Base-by-base conservation (phyloP, 2,329 filamentous ascomycete species). In the Venturia oleaginea region DNA sequence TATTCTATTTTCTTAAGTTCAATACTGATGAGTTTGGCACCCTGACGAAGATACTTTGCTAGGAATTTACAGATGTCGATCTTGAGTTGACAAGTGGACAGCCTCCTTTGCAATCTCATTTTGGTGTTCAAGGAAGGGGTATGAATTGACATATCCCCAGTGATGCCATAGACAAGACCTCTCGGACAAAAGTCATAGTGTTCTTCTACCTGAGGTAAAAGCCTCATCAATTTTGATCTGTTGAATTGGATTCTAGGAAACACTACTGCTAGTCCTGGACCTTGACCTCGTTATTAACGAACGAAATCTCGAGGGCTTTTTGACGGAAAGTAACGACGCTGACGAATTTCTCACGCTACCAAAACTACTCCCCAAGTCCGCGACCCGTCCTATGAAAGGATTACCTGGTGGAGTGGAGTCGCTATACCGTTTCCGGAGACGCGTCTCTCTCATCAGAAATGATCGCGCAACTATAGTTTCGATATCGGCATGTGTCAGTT, bases 401-500 rank as follows among this genome's bases (percentile, higher is more conserved):
- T 24, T 10, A 13, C 19, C 38, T 32, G 17, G 15, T 2, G 22
- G 8, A 24, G 27, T 22, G 15, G 40, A 62, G 22, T 62, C 40
- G 37, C 60, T 27, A 48, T 62, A 62, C n/a, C 40, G 38, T 34
- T 48, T 62, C 6, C 60, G 60, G 6, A 62, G 42, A 7, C 40
- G 22, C 0, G 38, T 46, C 27, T 62, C 60, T 48, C 60, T 62
- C 22, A 62, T 37, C 42, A 62, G 15, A 34, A 62, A 62, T 13
- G 60, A 62, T 27, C 60, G 60, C 15, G 60, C 60, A 10, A 62
- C 60, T 8, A 38, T 24, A 43, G 40, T 62, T 22, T 62, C 60
- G 60, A 62, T 62, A 48, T 62, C 60, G 13, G 60, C 60, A 34
- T 62, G 60, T 5, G 60, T 62, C 13, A 62, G 19, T 19, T 38